Conservation (phyloP, 78 protist species). For the Planoprotostelium fungivorum region DNA sequence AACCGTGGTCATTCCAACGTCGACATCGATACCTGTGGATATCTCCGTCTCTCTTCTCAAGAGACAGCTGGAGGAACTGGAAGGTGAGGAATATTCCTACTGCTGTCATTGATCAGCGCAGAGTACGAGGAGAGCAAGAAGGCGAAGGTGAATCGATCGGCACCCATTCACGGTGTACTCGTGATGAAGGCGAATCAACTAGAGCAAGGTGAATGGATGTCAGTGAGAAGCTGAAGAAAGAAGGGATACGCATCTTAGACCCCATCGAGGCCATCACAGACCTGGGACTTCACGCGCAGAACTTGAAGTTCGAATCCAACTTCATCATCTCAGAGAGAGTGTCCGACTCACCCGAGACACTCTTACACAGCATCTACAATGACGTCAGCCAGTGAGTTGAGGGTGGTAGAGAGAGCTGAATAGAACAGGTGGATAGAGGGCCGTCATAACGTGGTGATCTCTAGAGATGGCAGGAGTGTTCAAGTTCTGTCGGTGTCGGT, state of each 20-base stretch:
- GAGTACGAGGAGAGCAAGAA: background rate
- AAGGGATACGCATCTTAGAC: background rate
- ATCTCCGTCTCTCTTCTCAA: constrained; percentile 46
- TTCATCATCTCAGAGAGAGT: background rate
- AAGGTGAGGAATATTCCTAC: background rate
- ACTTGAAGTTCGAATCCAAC: background rate
- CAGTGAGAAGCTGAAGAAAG: background rate
- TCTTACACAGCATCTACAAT: background rate
- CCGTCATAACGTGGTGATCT: background rate
- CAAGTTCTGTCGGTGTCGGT: background rate
- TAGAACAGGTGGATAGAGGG: background rate
- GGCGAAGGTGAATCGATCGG: background rate
- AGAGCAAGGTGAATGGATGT: background rate
- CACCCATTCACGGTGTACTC: background rate
- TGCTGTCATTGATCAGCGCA: no score
- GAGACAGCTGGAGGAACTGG: constrained; percentile 7
- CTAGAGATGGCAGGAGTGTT: background rate
- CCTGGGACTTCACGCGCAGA: background rate
- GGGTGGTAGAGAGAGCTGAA: background rate
- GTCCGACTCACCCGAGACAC: background rate
- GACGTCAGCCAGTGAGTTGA: background rate
- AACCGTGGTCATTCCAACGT: constrained; percentile 41
- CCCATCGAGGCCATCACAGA: background rate
- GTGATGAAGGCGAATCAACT: constrained; percentile 7
- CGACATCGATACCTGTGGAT: constrained; percentile 41